phyloP scores from a whole-genome alignment of 768 basidiomycete species.

The Crucibulum laeve region DNA sequence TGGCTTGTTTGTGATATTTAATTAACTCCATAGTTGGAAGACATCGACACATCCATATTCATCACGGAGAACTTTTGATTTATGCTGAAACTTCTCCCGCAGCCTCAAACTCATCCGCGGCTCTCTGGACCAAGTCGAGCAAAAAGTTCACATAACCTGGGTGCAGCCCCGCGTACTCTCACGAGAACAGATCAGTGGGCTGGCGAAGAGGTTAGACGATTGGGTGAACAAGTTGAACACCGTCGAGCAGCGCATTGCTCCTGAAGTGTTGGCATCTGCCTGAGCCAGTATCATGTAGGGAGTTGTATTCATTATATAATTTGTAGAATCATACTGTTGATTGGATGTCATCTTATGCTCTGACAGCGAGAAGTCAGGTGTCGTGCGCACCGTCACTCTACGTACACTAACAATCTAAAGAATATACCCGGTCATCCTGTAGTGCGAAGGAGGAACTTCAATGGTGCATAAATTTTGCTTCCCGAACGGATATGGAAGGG shows the following conservation, averaged over 20 bases:
- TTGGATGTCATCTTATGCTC: too few relatives aligned
- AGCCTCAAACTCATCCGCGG: conserved; percentile 92
- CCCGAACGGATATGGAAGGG: too few relatives aligned
- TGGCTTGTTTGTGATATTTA: too few relatives aligned
- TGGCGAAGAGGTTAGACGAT: conserved; percentile 65
- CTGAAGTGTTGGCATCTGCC: conserved; percentile 35
- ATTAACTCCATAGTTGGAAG: too few relatives aligned
- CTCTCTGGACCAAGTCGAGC: conserved; percentile 85
- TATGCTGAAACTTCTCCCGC: neutral
- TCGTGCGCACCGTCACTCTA: too few relatives aligned
- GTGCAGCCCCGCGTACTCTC: conserved; percentile 95
- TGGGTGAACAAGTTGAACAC: conserved; percentile 77
- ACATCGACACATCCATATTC: too few relatives aligned
- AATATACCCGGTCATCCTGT: too few relatives aligned
- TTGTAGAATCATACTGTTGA: neutral
- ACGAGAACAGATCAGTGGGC: conserved; percentile 72
- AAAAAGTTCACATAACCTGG: conserved; percentile 87
- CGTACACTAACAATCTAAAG: too few relatives aligned
- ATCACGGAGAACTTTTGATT: too few relatives aligned
- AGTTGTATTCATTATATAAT: neutral
- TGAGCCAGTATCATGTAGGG: conserved; percentile 5
- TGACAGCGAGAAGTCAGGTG: too few relatives aligned
- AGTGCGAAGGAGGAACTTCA: too few relatives aligned
- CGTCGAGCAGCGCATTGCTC: conserved; percentile 70
- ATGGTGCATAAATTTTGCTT: too few relatives aligned